Conservation (phyloP, 192 early-diverging fungal genomes). For the Geranomyces michiganensis region DNA sequence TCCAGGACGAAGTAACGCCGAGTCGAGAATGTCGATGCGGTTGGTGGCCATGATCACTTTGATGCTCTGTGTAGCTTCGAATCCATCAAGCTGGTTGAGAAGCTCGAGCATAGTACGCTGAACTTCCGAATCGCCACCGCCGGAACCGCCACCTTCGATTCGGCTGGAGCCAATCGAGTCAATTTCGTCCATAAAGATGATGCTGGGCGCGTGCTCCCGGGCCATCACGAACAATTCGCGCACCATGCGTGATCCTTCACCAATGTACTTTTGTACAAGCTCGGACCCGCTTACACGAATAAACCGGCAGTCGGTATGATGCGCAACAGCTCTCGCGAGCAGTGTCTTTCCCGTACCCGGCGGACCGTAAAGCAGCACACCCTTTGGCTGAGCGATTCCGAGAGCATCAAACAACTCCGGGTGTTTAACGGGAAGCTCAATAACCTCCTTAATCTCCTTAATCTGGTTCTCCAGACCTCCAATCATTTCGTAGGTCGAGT, state of each 20-base stretch:
- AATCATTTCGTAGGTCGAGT: conserved; percentile 99
- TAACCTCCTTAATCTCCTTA: conserved; percentile 99
- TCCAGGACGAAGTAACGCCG: conserved; percentile 91
- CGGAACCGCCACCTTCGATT: conserved; percentile 89
- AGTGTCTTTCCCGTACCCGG: conserved; percentile 97
- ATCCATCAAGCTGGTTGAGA: conserved; percentile 97
- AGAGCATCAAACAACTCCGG: conserved; percentile 97
- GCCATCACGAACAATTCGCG: conserved; percentile 98
- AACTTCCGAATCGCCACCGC: conserved; percentile 90
- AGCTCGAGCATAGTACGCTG: conserved; percentile 99
- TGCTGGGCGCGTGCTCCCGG: conserved; percentile 96
- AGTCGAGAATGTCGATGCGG: conserved; percentile 95
- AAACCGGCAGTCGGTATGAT: conserved; percentile 93
- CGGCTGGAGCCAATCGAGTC: conserved; percentile 97
- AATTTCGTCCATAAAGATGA: conserved; percentile 99
- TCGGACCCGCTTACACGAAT: conserved; percentile 92
- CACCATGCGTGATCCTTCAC: conserved; percentile 96
- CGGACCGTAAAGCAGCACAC: conserved; percentile 89
- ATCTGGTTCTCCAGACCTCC: conserved; percentile 99
- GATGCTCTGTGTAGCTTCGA: conserved; percentile 65
- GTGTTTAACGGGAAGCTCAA: conserved; percentile 99
- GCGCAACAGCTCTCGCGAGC: conserved; percentile 93
- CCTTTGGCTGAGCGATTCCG: conserved; percentile 99
- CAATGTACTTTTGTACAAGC: conserved; percentile 98
- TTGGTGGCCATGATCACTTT: conserved; percentile 97